These are phyloP conservation scores for Nematodospora anomalae DNA, from an alignment of 1,139 yeast genomes.

Conservation along the genomic window DNA sequence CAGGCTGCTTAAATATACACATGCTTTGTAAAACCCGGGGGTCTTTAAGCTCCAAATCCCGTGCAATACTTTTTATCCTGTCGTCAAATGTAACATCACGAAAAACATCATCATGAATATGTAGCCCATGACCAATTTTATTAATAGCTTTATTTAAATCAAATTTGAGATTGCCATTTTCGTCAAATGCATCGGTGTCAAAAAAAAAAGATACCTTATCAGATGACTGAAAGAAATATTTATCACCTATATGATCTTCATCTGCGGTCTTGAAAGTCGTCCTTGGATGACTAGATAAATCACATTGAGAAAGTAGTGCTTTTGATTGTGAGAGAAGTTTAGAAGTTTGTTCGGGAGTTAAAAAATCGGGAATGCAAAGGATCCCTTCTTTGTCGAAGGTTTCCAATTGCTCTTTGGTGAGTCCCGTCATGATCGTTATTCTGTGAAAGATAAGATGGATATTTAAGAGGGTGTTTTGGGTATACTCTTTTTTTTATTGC, in stretches of 20 bases:
- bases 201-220: constrained; percentile 71
- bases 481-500: no score
- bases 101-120: constrained; percentile 52
- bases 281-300: constrained; percentile 61
- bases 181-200: constrained; percentile 69
- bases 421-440: constrained; percentile 13
- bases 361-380: constrained; percentile 58
- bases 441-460: no score
- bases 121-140: constrained; percentile 80
- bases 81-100: constrained; percentile 50
- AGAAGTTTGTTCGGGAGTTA: constrained; percentile 40
- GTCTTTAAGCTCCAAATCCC: constrained; percentile 53
- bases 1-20: constrained; percentile 79
- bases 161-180: constrained; percentile 47
- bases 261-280: constrained; percentile 71
- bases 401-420: constrained; percentile 42
- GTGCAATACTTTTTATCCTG: constrained; percentile 53
- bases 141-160: constrained; percentile 63
- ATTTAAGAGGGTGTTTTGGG: no score
- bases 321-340: constrained; percentile 45
- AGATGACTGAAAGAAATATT: constrained; percentile 67
- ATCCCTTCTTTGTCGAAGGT: constrained; percentile 59
- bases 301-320: constrained; percentile 48
- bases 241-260: constrained; percentile 69
- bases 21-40: constrained; percentile 77